Conservation (phyloP, 441 rosid species). For the Erodium trifolium region DNA sequence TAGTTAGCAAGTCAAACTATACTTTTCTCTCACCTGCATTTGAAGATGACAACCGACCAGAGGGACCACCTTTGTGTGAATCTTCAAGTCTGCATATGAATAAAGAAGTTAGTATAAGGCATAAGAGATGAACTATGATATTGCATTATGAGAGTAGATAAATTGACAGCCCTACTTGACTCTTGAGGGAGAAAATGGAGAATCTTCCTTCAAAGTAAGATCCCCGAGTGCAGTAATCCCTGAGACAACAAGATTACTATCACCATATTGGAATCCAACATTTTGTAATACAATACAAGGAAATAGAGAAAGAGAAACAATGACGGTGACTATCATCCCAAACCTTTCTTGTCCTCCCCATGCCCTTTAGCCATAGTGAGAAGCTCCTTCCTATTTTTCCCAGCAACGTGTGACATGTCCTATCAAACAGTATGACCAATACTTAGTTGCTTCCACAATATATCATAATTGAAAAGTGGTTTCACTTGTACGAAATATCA, state of each 20-base stretch:
- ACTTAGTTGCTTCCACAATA: background rate
- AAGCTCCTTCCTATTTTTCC: conserved; percentile 85
- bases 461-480: background rate
- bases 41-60: conserved; percentile 34
- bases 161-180: conserved; percentile 40
- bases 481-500: conserved; percentile 14
- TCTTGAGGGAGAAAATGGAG: conserved; percentile 44
- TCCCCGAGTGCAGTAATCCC: conserved; percentile 39
- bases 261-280: background rate
- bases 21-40: conserved; percentile 30
- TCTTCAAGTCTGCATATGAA: conserved; percentile 60
- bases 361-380: conserved; percentile 68
- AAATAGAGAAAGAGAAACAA: background rate
- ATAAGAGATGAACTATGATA: conserved; percentile 12
- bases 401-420: conserved; percentile 58
- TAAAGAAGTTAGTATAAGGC: conserved; percentile 23
- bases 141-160: background rate
- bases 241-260: conserved; percentile 20
- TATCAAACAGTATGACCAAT: background rate
- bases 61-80: conserved; percentile 46
- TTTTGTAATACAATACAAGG: background rate
- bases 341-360: conserved; percentile 51
- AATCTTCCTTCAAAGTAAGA: conserved; percentile 44
- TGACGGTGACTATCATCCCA: conserved; percentile 11
- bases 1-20: conserved; percentile 9